Base-by-base conservation (phyloP, 805 yeast species). In the Ascoidea tarda region DNA sequence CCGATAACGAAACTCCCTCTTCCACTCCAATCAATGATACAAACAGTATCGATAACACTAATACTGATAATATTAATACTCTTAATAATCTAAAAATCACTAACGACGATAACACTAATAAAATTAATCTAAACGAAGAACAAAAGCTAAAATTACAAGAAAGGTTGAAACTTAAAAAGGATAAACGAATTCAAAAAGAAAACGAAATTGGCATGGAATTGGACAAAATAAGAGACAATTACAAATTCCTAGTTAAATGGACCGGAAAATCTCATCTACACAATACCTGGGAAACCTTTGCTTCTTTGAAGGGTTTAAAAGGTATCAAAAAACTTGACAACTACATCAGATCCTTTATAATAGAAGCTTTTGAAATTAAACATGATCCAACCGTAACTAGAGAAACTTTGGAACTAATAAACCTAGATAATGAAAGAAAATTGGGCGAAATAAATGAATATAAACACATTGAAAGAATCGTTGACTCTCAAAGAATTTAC, bases 391-490 rank as follows among this genome's bases (percentile, higher is more conserved):
- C 71, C 54, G 87, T 95, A 4, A 87, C 96, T 0, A 77, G 85
- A 52, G 99, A 91, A 67, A 98, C 93, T 59, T 73, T 91, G 46
- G 99, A 91, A 66, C 83, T 88, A 21, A 83, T 91, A 89, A 96
- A 89, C 61, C 77, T 91, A 58, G 98, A 91, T 61, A 77, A 81
- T 32, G 97, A 89, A 63, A 76, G 96, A 49, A 75, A 83, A 63
- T 71, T 86, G 46, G 98, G 91, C 57, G 91, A 87, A 60, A 78
- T 82, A 57, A 82, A 79, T 47, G 96, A 90, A 64, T 90, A 74
- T 69, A 86, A 86, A 57, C 77, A 79, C 46, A 96, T 88, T 42
- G 99, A 91, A 66, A 78, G 99, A 59, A 84, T 91, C 49, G 89
- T 91, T 42, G 89, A 87, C 54, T 81, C 90, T 51, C 87, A 87